Conservation (phyloP, 345 rosid species). For the Pseudoturritis turrita region DNA sequence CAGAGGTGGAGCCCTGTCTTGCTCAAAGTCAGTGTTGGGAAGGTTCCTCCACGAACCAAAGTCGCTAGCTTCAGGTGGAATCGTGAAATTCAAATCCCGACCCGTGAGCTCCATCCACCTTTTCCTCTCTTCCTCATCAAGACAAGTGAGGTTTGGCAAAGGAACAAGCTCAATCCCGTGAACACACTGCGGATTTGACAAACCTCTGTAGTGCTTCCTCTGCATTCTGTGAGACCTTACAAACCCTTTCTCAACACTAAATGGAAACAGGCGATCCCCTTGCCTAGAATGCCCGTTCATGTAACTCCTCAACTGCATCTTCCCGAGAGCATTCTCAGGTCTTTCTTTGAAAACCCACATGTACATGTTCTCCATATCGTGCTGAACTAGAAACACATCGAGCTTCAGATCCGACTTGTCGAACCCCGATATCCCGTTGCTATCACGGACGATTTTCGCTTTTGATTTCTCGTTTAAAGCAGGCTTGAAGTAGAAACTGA, state of each 20-base stretch:
- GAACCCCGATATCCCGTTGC: conserved; percentile 74
- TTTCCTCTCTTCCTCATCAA: conserved; percentile 86
- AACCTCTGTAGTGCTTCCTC: conserved; percentile 92
- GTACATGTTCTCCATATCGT: conserved; percentile 99
- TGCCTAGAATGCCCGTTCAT: conserved; percentile 98
- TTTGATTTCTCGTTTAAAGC: conserved; percentile 81
- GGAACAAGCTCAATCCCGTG: conserved; percentile 86
- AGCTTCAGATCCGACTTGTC: conserved; percentile 86
- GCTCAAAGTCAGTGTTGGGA: conserved; percentile 89
- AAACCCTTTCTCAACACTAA: conserved; percentile 91
- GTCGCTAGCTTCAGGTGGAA: conserved; percentile 83
- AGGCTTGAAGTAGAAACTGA: conserved; percentile 91
- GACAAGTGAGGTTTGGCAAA: conserved; percentile 62
- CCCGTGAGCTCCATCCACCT: conserved; percentile 95
- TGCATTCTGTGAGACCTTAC: conserved; percentile 97
- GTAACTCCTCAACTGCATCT: conserved; percentile 97
- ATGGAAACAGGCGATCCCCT: conserved; percentile 90
- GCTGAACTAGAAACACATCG: conserved; percentile 90
- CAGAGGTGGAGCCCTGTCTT: conserved; percentile 57
- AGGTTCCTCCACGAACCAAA: conserved; percentile 92
- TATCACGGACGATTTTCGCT: conserved; percentile 60
- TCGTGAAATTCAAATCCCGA: conserved; percentile 69
- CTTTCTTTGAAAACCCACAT: conserved; percentile 99
- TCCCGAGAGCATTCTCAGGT: conserved; percentile 94
- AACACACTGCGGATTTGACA: conserved; percentile 93